Percentiles rank a stretch among this genome's conserved stretches.
These are phyloP conservation scores for Colletotrichum sp. DNA, from an alignment of 2,329 filamentous ascomycete species.

Conservation along the genomic window DNA sequence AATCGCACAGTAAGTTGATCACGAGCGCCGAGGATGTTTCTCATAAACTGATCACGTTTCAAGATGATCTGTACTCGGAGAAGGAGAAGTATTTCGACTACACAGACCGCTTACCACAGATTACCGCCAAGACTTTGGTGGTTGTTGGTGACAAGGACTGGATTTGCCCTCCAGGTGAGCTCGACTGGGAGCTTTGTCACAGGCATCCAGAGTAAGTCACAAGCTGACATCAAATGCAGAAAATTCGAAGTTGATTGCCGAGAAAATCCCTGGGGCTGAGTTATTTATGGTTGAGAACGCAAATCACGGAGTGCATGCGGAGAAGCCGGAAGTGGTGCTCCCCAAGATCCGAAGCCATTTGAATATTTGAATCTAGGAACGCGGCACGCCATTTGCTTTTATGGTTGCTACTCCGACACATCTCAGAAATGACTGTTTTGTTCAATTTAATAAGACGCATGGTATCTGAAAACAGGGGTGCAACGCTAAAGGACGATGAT, in stretches of 20 bases:
- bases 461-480: neutral
- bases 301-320: constrained; percentile 39
- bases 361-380: neutral
- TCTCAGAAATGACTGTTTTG: neutral
- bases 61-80: constrained; percentile 38
- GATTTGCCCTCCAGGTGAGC: constrained; percentile 40
- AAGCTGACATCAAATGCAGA: constrained; percentile 20
- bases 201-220: neutral
- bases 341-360: constrained; percentile 25
- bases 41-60: neutral
- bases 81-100: constrained; percentile 43
- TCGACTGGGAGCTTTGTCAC: neutral
- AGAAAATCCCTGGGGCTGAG: constrained; percentile 27
- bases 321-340: constrained; percentile 34
- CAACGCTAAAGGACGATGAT: neutral
- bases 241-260: constrained; percentile 34
- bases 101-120: constrained; percentile 26
- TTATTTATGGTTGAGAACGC: constrained; percentile 32
- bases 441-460: neutral
- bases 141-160: constrained; percentile 41
- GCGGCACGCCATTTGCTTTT: too few relatives aligned
- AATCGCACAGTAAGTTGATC: constrained; percentile 35
- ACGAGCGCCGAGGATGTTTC: too few relatives aligned
- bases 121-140: constrained; percentile 38
- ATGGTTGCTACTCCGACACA: neutral